Base-by-base conservation (phyloP, 2,329 filamentous ascomycete genomes). In the Penicillium palitans region DNA sequence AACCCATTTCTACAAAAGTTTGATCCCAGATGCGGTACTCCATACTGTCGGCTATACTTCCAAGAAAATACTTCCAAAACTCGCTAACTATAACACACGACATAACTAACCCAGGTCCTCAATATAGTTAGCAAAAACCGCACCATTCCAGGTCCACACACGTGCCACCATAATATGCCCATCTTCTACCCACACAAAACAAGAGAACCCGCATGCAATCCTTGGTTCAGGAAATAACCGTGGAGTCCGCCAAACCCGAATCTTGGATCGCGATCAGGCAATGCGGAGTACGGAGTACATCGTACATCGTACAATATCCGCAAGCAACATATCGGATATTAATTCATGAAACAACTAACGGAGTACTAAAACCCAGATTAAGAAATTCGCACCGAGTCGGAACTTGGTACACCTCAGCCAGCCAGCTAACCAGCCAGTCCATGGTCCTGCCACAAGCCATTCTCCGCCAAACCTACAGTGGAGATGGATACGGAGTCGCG, bases 381-480 rank as follows among this genome's bases (percentile, higher is more conserved):
- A n/a, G 7, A 13, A 39, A 52, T 46, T 6, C 21, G 37, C 21
- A 31, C 7, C 27, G 21, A 27, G 27, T 33, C 29, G 10, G 9
- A 13, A n/a, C 2, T 15, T 17, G 7, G 17, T 51, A n/a, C 19
- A 17, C 13, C 27, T 31, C 10, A 25, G 13, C 6, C 25, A n/a
- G 19, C 19, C 9, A 44, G 37, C 7, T 19, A 17, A 5, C 3
- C 13, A n/a, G 6, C 19, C 6, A 25, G 37, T 4, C 37, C 25
- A 31, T n/a, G 15, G 37, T 42, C 13, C 17, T 21, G 37, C 9
- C n/a, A 21, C 39, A 42, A 33, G 15, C 27, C 9, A 31, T 12
- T 25, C 15, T 24, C 48, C 12, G 27, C 21, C 39, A 45, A 53
- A 53, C 40, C 51, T 45, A 27, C 21, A 53, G 51, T 53, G 51